Percentiles rank a stretch among this genome's conserved stretches.
Evolutionary conservation across 2,329 filamentous ascomycete species (phyloP).

Genomic region (Penicillium sclerotiorum): DNA sequence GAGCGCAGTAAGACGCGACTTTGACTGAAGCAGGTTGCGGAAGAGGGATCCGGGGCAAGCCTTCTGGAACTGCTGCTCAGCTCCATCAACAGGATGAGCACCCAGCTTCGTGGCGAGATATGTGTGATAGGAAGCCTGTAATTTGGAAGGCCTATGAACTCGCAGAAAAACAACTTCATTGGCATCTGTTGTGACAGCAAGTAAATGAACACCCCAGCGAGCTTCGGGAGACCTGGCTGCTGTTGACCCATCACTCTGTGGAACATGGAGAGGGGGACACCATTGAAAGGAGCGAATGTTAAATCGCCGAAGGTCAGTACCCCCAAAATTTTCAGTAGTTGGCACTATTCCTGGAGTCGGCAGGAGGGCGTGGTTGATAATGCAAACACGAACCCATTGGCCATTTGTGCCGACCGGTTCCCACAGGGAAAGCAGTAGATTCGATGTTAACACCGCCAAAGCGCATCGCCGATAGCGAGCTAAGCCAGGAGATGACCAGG

Average conservation of each 20-base stretch:
- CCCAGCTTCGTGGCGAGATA: conserved; percentile 33
- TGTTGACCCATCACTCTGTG: conserved; percentile 4
- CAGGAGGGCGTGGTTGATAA: conserved; percentile 56
- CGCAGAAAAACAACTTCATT: conserved; percentile 40
- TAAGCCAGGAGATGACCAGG: conserved; percentile 61
- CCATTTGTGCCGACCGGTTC: conserved; percentile 49
- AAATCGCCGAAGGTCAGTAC: conserved; percentile 29
- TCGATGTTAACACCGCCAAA: conserved; percentile 60
- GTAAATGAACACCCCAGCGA: conserved; percentile 40
- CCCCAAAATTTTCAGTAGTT: conserved; percentile 25
- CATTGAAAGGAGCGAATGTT: conserved; percentile 48
- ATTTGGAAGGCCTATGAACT: conserved; percentile 19
- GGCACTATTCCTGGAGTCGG: conserved; percentile 39
- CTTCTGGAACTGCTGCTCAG: conserved; percentile 13
- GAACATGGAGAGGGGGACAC: conserved; percentile 35
- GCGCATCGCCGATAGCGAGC: conserved; percentile 57
- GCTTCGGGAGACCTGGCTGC: conserved; percentile 17
- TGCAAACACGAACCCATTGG: conserved; percentile 55
- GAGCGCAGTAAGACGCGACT: conserved; percentile 29
- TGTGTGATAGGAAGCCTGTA: conserved; percentile 1
- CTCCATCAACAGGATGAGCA: conserved; percentile 20
- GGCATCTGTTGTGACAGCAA: conserved; percentile 43
- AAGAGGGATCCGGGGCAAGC: conserved; percentile 34
- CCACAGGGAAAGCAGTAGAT: conserved; percentile 60
- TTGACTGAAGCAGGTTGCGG: conserved; percentile 27